phyloP scores from a whole-genome alignment of 1,139 yeast species.

The Magnusiomyces paraingens region DNA sequence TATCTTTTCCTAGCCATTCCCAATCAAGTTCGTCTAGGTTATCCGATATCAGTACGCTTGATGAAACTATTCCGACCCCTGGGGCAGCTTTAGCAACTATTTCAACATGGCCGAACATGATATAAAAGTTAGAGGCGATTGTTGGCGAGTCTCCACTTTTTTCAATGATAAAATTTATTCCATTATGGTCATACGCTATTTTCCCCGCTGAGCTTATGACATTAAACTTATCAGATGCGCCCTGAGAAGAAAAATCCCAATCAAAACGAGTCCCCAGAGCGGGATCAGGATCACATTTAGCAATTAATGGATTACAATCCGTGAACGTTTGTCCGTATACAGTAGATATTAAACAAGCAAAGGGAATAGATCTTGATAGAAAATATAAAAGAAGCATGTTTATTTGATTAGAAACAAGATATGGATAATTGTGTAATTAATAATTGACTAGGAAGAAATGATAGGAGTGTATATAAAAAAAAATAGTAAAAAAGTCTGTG shows the following conservation, averaged over 20 bases:
- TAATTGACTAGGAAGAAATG: not conserved
- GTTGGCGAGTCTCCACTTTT: conserved; percentile 71
- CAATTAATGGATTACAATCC: conserved; percentile 21
- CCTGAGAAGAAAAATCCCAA: conserved; percentile 19
- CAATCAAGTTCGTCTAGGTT: conserved; percentile 82
- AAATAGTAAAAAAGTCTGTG: not conserved
- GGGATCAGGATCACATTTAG: conserved; percentile 13
- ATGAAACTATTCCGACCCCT: conserved; percentile 72
- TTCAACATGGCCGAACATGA: conserved; percentile 82
- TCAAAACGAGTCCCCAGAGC: conserved; percentile 19
- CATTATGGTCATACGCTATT: conserved; percentile 39
- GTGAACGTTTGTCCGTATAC: conserved; percentile 25
- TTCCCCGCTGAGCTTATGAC: conserved; percentile 19
- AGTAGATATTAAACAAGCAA: not conserved
- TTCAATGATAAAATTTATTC: conserved; percentile 53
- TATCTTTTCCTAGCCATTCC: conserved; percentile 78
- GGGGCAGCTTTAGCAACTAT: conserved; percentile 63
- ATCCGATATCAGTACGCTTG: conserved; percentile 77
- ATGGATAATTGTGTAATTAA: not conserved
- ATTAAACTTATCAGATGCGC: conserved; percentile 14
- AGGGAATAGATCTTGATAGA: not conserved
- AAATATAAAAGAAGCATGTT: not conserved
- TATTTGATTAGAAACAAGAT: not conserved
- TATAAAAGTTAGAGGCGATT: conserved; percentile 64
- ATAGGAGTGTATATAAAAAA: not conserved